Evolutionary conservation across 1,284 basidiomycete genomes (phyloP).

Genomic region (Papiliotrema laurentii): DNA sequence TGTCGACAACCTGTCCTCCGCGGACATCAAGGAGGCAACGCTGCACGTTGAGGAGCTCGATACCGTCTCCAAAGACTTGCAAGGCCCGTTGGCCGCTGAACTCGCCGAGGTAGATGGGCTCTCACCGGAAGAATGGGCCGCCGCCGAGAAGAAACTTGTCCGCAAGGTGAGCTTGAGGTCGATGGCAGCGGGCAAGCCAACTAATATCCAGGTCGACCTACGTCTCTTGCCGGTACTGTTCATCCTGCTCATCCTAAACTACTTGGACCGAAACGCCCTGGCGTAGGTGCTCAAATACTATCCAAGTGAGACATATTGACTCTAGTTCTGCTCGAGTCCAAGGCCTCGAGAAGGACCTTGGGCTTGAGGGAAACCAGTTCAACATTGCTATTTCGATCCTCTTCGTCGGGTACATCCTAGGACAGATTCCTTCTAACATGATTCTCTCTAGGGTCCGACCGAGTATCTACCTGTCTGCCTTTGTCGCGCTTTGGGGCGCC

Average conservation of each 20-base stretch:
- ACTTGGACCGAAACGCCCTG: conserved; percentile 41
- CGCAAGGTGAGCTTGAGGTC: conserved; percentile 16
- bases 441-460: conserved; percentile 31
- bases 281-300: conserved; percentile 4
- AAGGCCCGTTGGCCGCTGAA: conserved; percentile 1
- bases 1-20: neutral
- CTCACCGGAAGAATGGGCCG: conserved; percentile 14
- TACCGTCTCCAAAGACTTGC: neutral
- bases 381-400: conserved; percentile 41
- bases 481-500: conserved; percentile 32
- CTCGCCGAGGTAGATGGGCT: conserved; percentile 18
- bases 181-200: neutral
- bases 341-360: conserved; percentile 33
- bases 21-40: conserved; percentile 8
- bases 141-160: conserved; percentile 19
- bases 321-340: conserved; percentile 26
- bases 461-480: conserved; percentile 22
- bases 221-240: conserved; percentile 24
- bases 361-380: conserved; percentile 24
- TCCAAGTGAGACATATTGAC: neutral
- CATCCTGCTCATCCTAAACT: conserved; percentile 37
- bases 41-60: conserved; percentile 6
- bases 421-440: conserved; percentile 45
- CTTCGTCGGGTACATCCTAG: conserved; percentile 40
- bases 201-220: conserved; percentile 15